A percentile compares a stretch with the other conserved stretches of the same genome.
These are phyloP conservation scores for Nakazawaea peltata DNA, from an alignment of 805 yeast genomes.

Conservation along the genomic window DNA sequence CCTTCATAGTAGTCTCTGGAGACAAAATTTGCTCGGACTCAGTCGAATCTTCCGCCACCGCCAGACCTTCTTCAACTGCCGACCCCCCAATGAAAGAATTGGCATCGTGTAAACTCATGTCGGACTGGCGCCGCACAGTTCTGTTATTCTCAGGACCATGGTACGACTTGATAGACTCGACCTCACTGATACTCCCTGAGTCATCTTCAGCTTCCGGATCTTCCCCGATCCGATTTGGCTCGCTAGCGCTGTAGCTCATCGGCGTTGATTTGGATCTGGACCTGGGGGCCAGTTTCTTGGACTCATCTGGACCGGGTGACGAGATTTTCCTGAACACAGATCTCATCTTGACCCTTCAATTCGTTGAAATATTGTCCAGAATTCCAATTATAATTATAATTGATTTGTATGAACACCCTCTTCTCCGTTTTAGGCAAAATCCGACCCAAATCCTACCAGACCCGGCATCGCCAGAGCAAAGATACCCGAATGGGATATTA, in stretches of 20 bases:
- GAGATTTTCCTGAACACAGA: constrained; percentile 8
- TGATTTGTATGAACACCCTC: too few relatives aligned
- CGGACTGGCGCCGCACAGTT: too few relatives aligned
- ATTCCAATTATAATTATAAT: too few relatives aligned
- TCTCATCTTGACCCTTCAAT: too few relatives aligned
- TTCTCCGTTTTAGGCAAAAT: too few relatives aligned
- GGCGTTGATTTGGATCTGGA: too few relatives aligned
- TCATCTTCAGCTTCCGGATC: background rate
- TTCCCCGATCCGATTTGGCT: background rate
- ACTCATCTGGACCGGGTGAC: too few relatives aligned
- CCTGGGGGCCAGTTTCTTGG: background rate
- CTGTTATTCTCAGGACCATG: background rate
- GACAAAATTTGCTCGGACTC: background rate
- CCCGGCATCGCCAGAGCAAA: too few relatives aligned
- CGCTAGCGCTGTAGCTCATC: background rate
- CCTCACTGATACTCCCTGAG: background rate
- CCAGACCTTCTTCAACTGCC: constrained; percentile 15
- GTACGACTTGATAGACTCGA: background rate
- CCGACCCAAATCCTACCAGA: too few relatives aligned
- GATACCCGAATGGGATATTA: too few relatives aligned
- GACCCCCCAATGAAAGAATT: constrained; percentile 46
- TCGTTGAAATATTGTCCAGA: too few relatives aligned
- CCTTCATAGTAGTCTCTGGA: background rate
- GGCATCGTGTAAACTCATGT: constrained; percentile 21
- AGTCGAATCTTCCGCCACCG: too few relatives aligned